A percentile compares a stretch with the other conserved stretches of the same genome.
Conservation (phyloP, 1,284 basidiomycete genomes). For the Heterobasidion occidentale region DNA sequence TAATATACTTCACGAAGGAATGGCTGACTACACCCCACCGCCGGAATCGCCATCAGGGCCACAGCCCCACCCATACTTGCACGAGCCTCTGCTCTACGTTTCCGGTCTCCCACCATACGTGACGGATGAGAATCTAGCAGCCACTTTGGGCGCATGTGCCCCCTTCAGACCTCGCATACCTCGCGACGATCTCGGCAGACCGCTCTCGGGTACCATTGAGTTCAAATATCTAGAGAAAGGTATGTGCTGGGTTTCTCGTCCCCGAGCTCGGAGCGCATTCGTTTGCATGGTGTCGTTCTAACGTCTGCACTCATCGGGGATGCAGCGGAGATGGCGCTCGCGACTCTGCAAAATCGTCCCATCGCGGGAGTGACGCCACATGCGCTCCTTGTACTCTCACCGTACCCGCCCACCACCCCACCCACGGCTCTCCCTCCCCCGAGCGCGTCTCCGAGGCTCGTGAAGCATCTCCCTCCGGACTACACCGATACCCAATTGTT, state of each 20-base stretch:
- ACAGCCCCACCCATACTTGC: constrained; percentile 65
- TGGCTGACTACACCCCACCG: neutral
- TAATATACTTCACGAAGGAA: neutral
- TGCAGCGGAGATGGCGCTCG: constrained; percentile 81
- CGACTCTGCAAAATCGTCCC: constrained; percentile 70
- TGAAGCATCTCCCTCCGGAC: constrained; percentile 65
- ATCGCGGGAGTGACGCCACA: constrained; percentile 50
- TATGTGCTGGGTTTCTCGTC: constrained; percentile 23
- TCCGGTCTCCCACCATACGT: constrained; percentile 63
- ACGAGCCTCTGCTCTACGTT: constrained; percentile 73
- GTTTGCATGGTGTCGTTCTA: too few species aligned
- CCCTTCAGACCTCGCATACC: constrained; percentile 72
- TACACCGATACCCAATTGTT: constrained; percentile 73
- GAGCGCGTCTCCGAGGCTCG: constrained; percentile 63
- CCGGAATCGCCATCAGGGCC: constrained; percentile 6
- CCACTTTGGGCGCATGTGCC: constrained; percentile 61
- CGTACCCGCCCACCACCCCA: constrained; percentile 65
- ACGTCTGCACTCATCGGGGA: too few species aligned
- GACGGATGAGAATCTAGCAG: constrained; percentile 65
- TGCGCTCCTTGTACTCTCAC: constrained; percentile 59
- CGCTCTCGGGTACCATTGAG: constrained; percentile 63
- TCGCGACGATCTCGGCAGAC: constrained; percentile 45
- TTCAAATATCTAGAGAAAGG: constrained; percentile 75
- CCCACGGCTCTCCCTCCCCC: constrained; percentile 67
- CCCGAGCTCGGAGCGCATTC: too few species aligned